Conservation (phyloP, 768 basidiomycete genomes). For the Leccinellum rugosiceps region DNA sequence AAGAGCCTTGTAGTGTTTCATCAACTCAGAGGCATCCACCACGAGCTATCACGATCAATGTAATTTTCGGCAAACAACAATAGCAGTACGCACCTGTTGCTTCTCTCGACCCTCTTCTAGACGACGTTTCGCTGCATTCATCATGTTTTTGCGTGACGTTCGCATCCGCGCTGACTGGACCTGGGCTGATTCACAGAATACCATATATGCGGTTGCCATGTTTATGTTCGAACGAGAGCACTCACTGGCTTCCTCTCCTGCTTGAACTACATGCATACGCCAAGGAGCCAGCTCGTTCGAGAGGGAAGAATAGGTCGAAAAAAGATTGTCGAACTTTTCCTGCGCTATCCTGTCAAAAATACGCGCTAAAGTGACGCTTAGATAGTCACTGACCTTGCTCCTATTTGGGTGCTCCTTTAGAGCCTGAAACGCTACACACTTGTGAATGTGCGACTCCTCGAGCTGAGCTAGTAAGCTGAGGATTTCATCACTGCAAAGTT, state of each 20-base stretch:
- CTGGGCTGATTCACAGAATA: constrained; percentile 26
- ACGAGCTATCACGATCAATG: constrained; percentile 28
- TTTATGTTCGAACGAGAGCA: not conserved
- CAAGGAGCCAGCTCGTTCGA: constrained; percentile 33
- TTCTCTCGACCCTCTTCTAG: constrained; percentile 38
- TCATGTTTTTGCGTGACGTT: constrained; percentile 33
- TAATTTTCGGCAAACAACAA: not conserved
- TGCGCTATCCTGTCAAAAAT: constrained; percentile 11
- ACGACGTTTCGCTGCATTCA: constrained; percentile 31
- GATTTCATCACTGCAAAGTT: constrained; percentile 17
- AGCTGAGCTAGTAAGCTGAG: constrained; percentile 19
- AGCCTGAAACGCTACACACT: constrained; percentile 4
- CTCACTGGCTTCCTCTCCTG: constrained; percentile 34
- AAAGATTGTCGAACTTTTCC: constrained; percentile 23
- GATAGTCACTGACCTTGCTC: constrained; percentile 16
- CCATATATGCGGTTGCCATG: constrained; percentile 3
- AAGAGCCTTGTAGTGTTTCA: constrained; percentile 42
- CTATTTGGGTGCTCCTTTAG: constrained; percentile 4
- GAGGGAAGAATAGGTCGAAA: constrained; percentile 22
- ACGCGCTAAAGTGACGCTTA: not conserved
- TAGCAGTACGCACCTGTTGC: constrained; percentile 30
- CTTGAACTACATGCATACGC: constrained; percentile 30
- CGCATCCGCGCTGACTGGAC: constrained; percentile 30
- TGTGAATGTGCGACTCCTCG: constrained; percentile 19
- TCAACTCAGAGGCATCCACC: constrained; percentile 36